phyloP scores from a whole-genome alignment of 768 basidiomycete species.

The Tulasnella sp. region DNA sequence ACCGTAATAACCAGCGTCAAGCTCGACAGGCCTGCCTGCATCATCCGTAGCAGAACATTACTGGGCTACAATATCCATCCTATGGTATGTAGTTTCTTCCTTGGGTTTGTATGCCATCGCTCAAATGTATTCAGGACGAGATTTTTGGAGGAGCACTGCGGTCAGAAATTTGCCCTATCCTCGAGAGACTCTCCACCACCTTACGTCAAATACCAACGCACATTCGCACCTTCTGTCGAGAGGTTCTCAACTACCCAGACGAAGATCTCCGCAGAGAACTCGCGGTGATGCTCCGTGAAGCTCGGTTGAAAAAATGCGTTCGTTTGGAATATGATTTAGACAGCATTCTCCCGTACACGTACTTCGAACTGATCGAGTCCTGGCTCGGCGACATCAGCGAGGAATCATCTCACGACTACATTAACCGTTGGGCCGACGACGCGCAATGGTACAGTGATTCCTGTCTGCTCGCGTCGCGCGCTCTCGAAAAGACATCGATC shows the following conservation, averaged over 20 bases:
- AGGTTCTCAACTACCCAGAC: neutral
- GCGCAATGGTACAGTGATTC: neutral
- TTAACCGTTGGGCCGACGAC: neutral
- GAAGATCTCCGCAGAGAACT: neutral
- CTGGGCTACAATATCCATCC: neutral
- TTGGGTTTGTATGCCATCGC: neutral
- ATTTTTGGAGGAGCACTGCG: neutral
- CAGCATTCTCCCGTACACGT: neutral
- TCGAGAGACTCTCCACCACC: neutral
- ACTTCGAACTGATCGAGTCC: neutral
- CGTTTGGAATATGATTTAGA: neutral
- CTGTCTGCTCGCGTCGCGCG: neutral
- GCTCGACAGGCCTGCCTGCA: slow-evolving; percentile 50
- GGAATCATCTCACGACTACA: neutral
- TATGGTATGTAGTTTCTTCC: neutral
- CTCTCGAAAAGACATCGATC: slow-evolving; percentile 40
- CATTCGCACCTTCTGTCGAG: neutral
- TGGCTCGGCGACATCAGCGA: neutral
- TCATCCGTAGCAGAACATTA: slow-evolving; percentile 37
- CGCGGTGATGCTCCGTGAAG: neutral
- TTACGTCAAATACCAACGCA: neutral
- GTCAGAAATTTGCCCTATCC: neutral
- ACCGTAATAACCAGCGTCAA: too few species aligned
- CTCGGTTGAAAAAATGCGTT: neutral
- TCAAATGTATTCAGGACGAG: neutral